phyloP scores from a whole-genome alignment of 1,284 basidiomycete species.

The Afroboletus lepidellus region DNA sequence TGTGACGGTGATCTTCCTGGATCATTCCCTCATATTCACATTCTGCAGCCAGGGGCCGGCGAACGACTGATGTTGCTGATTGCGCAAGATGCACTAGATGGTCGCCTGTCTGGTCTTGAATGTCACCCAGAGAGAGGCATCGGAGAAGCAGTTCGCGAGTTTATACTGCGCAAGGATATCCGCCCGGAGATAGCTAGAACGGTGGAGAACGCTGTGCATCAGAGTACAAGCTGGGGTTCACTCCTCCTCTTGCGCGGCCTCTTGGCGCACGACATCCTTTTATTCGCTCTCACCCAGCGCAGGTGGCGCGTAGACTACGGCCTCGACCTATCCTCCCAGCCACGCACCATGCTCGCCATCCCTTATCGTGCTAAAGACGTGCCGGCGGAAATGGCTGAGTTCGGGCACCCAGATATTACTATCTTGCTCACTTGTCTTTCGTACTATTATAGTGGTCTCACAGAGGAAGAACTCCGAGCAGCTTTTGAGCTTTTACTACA shows the following conservation, averaged over 20 bases:
- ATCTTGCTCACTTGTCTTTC: slow-evolving; percentile 4
- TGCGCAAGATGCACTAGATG: neutral
- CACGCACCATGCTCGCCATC: neutral
- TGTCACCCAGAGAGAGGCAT: neutral
- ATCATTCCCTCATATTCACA: neutral
- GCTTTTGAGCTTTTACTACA: neutral
- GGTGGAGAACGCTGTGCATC: neutral
- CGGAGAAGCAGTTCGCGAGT: neutral
- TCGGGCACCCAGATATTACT: slow-evolving; percentile 2
- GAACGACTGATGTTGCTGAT: neutral
- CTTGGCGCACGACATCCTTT: neutral
- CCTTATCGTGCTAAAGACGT: slow-evolving; percentile 6
- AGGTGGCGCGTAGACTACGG: slow-evolving; percentile 6
- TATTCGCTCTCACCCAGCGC: neutral
- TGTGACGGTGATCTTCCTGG: neutral
- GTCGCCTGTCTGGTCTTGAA: neutral
- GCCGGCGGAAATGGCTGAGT: neutral
- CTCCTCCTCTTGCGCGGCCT: slow-evolving; percentile 2
- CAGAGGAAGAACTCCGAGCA: neutral
- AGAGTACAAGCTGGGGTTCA: neutral
- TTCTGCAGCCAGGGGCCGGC: neutral
- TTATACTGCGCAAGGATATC: neutral
- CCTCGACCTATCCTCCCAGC: neutral
- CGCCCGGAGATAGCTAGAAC: neutral
- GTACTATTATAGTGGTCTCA: slow-evolving; percentile 4